These are phyloP conservation scores for Leccinum arenicola DNA, from an alignment of 768 basidiomycete genomes.

Conservation along the genomic window DNA sequence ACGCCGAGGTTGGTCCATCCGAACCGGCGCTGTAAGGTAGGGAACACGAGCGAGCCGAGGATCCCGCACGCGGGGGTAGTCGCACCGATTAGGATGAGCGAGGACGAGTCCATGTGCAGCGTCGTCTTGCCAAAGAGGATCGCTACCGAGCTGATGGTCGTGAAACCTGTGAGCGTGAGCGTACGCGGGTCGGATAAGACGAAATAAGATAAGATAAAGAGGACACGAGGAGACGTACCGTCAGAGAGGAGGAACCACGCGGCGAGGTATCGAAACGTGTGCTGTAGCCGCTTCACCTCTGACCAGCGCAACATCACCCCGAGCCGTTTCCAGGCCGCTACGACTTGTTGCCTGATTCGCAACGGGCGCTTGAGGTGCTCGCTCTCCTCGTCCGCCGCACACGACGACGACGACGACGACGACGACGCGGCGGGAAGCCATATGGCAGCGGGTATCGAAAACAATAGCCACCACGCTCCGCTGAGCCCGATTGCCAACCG, in stretches of 20 bases:
- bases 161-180: constrained; percentile 56
- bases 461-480: constrained; percentile 86
- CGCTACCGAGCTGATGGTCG: constrained; percentile 89
- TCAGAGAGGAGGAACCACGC: constrained; percentile 97
- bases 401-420: neutral
- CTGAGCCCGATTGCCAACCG: constrained; percentile 82
- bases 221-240: constrained; percentile 43
- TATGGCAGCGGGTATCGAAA: constrained; percentile 72
- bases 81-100: constrained; percentile 76
- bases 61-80: constrained; percentile 80
- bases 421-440: constrained; percentile 56
- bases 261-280: constrained; percentile 86
- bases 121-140: constrained; percentile 91
- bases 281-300: constrained; percentile 70
- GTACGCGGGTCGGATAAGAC: neutral
- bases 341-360: constrained; percentile 52
- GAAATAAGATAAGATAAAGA: neutral
- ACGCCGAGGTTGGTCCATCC: constrained; percentile 66
- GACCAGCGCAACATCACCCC: constrained; percentile 69
- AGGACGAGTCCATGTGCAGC: constrained; percentile 73
- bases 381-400: constrained; percentile 2
- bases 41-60: constrained; percentile 80
- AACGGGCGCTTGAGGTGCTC: constrained; percentile 31
- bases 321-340: constrained; percentile 72
- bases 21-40: constrained; percentile 61